Evolutionary conservation across 768 basidiomycete genomes (phyloP), one percentile per base, ranked within the genome.

Genomic region (Phanerochaete carnosa): DNA sequence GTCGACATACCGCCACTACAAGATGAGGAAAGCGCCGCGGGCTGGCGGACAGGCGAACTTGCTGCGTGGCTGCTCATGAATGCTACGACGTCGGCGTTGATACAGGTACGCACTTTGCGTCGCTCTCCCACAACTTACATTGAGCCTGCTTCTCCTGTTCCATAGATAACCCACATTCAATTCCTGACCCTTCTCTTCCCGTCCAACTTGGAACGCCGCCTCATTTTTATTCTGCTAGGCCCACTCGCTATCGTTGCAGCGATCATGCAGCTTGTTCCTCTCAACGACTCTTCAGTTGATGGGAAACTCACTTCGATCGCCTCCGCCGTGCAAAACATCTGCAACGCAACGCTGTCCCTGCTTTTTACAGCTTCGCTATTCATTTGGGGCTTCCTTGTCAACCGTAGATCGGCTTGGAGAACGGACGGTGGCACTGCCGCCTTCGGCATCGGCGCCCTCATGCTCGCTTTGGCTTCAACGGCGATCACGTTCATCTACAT

Each of bases 111-210:
- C 32, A 35, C 39, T 15, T 54, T 37, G 30, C 19, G 29, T n/a
- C 23, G 32, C 32, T 32, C n/a, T 32, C 51, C 16, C 39, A 4
- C 39, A 43, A 13, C 52, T 54, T 7, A n/a, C 22, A 57, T 57
- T 57, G 45, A 49, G 32, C n/a, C 19, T 25, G n/a, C 23, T 32
- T 13, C n/a, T 32, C 51, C 47, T 55, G 13, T 52, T 32, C 45
- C n/a, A 26, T 69, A 98, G 94, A 90, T 94, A 53, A 96, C 97
- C 0, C 95, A 98, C 71, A 97, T 99, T 53, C 97, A 98, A 73
- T 98, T 98, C 73, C 80, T 99, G 57, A 96, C 97, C 7, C 81
- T 98, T 12, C 80, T 99, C 11, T 99, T 92, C 72, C 97, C 97
- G 7, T 98, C 96, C 23, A 78, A 83, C 26, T 82, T 96, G 25